Conservation (phyloP, 140 eudicot genomes). For the Anethum foeniculum region DNA sequence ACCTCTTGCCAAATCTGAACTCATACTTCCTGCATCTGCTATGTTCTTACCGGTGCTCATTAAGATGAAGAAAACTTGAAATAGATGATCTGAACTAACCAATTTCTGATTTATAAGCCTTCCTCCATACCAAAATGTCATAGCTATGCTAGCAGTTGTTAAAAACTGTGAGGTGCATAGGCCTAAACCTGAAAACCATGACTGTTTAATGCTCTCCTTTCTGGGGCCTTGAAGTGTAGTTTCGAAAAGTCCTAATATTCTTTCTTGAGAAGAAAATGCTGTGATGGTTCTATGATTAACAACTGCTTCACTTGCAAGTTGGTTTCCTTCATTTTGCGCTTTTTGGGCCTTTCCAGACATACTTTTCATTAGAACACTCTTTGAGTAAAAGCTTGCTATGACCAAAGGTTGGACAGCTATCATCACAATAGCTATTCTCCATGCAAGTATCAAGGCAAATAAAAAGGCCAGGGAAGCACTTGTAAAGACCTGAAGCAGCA, state of each 20-base stretch:
- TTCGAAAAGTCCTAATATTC: constrained; percentile 47
- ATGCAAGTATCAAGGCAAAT: constrained; percentile 42
- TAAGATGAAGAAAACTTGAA: constrained; percentile 70
- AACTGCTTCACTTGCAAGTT: constrained; percentile 80
- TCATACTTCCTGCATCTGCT: constrained; percentile 87
- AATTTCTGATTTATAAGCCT: constrained; percentile 52
- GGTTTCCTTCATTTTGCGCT: constrained; percentile 73
- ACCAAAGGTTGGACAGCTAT: constrained; percentile 62
- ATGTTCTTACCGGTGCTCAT: constrained; percentile 80
- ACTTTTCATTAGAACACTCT: constrained; percentile 43
- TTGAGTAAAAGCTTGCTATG: constrained; percentile 55
- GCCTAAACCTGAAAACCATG: constrained; percentile 72
- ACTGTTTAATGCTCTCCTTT: constrained; percentile 52
- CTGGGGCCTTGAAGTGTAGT: constrained; percentile 45
- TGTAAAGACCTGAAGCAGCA: constrained; percentile 56
- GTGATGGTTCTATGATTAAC: constrained; percentile 75
- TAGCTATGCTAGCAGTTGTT: constrained; percentile 51
- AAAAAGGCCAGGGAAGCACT: constrained; percentile 52
- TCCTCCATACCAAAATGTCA: constrained; percentile 78
- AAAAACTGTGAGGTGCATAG: constrained; percentile 58
- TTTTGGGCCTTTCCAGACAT: constrained; percentile 48
- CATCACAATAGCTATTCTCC: constrained; percentile 69
- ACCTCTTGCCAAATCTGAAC: constrained; percentile 69
- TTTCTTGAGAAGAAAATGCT: constrained; percentile 67
- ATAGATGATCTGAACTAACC: constrained; percentile 41